Evolutionary conservation across 179 eudicot species (phyloP).

Genomic region (Heliamphora pulchella): DNA sequence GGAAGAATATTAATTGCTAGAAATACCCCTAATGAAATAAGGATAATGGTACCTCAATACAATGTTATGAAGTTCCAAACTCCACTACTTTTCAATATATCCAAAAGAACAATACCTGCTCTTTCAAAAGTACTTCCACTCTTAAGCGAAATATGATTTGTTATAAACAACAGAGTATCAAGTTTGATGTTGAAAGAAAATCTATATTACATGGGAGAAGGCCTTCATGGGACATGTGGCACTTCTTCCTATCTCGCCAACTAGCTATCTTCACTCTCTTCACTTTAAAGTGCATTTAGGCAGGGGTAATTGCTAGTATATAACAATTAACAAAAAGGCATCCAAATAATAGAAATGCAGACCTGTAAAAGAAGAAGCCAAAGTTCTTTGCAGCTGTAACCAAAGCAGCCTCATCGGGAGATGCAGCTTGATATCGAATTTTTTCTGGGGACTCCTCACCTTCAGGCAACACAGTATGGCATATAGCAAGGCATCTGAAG

Average conservation of each 20-base stretch:
- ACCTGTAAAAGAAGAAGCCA: slow-evolving; percentile 99
- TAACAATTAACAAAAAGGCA: neutral
- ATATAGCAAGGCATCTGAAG: slow-evolving; percentile 96
- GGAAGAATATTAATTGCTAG: slow-evolving; percentile 7
- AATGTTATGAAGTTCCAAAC: neutral
- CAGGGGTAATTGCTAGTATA: no score
- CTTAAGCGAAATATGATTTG: neutral
- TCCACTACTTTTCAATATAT: neutral
- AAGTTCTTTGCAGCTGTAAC: slow-evolving; percentile 94
- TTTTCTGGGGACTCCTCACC: slow-evolving; percentile 90
- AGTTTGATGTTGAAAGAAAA: neutral
- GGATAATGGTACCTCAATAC: neutral
- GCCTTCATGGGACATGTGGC: no score
- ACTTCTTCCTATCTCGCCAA: no score
- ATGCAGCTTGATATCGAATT: slow-evolving; percentile 90
- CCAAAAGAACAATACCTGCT: neutral
- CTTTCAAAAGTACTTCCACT: neutral
- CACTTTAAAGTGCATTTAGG: no score
- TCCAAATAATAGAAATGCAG: neutral
- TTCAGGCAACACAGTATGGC: slow-evolving; percentile 97
- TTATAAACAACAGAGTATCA: neutral
- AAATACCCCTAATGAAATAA: slow-evolving; percentile 6
- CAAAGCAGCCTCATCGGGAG: slow-evolving; percentile 97
- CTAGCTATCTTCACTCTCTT: no score
- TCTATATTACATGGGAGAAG: neutral